A percentile compares a stretch with the other conserved stretches of the same genome.
phyloP scores from a whole-genome alignment of 106 monocot species.

The Acorus calamus region DNA sequence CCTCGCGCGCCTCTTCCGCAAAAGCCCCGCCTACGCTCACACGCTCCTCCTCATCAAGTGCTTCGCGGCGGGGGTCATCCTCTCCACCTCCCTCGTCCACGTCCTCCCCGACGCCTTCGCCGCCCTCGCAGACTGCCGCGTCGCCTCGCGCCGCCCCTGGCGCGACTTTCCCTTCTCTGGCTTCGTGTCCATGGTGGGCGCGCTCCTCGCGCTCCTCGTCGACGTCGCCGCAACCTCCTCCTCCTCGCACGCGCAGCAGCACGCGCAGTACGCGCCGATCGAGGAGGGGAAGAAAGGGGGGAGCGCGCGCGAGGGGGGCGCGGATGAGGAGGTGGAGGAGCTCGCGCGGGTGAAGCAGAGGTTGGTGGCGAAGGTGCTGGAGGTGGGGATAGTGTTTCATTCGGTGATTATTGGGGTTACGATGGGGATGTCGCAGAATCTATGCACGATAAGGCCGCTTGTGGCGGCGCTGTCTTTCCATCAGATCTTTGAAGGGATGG shows the following conservation, averaged over 20 bases:
- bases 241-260: slow-evolving; percentile 17
- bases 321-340: slow-evolving; percentile 45
- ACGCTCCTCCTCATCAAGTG: slow-evolving; percentile 83
- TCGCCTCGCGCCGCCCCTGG: slow-evolving; percentile 62
- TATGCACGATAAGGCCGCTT: slow-evolving; percentile 74
- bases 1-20: slow-evolving; percentile 53
- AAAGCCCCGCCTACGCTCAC: slow-evolving; percentile 31
- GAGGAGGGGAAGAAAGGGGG: slow-evolving; percentile 14
- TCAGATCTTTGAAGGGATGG: slow-evolving; percentile 96
- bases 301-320: too few species aligned
- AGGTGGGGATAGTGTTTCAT: slow-evolving; percentile 92
- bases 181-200: slow-evolving; percentile 57
- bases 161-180: slow-evolving; percentile 93
- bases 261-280: slow-evolving; percentile 14
- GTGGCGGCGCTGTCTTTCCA: slow-evolving; percentile 81
- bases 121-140: slow-evolving; percentile 62
- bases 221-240: slow-evolving; percentile 73
- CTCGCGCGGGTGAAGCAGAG: slow-evolving; percentile 68
- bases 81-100: slow-evolving; percentile 91
- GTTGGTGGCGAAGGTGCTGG: slow-evolving; percentile 88
- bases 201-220: slow-evolving; percentile 79
- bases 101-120: slow-evolving; percentile 90
- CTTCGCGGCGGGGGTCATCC: slow-evolving; percentile 90
- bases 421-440: slow-evolving; percentile 96
- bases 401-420: slow-evolving; percentile 90